These are phyloP conservation scores for Tetracladium maxilliforme DNA, from an alignment of 2,329 filamentous ascomycete species.

Conservation along the genomic window DNA sequence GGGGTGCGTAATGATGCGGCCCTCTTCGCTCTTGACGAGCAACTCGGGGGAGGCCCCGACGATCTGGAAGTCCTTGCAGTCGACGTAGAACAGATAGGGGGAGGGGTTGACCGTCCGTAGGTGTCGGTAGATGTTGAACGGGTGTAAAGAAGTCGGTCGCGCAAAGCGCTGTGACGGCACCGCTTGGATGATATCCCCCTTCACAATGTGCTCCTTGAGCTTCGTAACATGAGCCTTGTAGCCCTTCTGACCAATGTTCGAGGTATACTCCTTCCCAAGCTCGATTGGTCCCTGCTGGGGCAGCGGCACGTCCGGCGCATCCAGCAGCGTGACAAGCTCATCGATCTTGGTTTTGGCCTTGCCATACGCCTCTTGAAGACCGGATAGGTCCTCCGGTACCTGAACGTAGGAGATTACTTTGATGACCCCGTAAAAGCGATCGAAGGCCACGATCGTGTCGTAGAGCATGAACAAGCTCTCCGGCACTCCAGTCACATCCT, in stretches of 20 bases:
- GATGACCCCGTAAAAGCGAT: conserved; percentile 85
- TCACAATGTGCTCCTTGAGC: conserved; percentile 81
- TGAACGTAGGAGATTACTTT: conserved; percentile 87
- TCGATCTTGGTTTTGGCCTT: conserved; percentile 50
- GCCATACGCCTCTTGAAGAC: conserved; percentile 55
- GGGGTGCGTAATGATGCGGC: conserved; percentile 85
- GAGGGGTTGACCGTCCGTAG: conserved; percentile 95
- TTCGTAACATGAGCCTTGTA: conserved; percentile 81
- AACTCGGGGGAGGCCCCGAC: conserved; percentile 91
- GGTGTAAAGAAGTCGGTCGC: conserved; percentile 77
- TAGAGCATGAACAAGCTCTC: conserved; percentile 97
- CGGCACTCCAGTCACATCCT: conserved; percentile 77
- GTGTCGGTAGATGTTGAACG: conserved; percentile 96
- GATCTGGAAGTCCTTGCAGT: conserved; percentile 85
- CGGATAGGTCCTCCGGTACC: conserved; percentile 40
- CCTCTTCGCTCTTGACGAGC: conserved; percentile 77
- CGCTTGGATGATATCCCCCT: conserved; percentile 93
- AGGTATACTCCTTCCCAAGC: conserved; percentile 65
- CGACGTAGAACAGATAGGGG: conserved; percentile 92
- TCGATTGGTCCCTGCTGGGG: conserved; percentile 63
- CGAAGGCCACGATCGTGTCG: conserved; percentile 86
- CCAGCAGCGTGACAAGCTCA: conserved; percentile 55
- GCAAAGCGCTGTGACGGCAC: conserved; percentile 91
- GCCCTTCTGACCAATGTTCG: conserved; percentile 77
- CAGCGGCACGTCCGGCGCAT: conserved; percentile 60